Evolutionary conservation across 1,284 basidiomycete species (phyloP).

Genomic region (Phlebopus sp.): DNA sequence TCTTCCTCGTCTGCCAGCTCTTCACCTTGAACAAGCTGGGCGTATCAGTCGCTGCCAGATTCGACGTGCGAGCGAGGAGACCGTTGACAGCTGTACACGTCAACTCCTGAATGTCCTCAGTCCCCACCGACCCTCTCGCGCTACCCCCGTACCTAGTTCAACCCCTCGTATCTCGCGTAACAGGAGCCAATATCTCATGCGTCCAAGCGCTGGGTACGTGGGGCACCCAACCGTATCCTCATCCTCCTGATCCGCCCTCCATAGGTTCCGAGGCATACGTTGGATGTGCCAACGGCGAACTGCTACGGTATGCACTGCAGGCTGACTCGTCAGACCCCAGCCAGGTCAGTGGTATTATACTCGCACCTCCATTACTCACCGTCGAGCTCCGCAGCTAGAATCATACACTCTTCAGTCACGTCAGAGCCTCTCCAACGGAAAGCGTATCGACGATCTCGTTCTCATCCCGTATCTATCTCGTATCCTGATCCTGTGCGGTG

Average conservation of each 20-base stretch:
- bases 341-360: slow-evolving; percentile 38
- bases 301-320: slow-evolving; percentile 65
- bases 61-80: neutral
- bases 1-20: neutral
- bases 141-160: slow-evolving; percentile 63
- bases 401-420: slow-evolving; percentile 67
- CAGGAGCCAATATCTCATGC: slow-evolving; percentile 32
- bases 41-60: neutral
- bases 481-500: slow-evolving; percentile 71
- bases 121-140: slow-evolving; percentile 30
- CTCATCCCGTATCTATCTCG: slow-evolving; percentile 73
- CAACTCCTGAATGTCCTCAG: slow-evolving; percentile 18
- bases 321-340: slow-evolving; percentile 42
- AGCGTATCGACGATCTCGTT: slow-evolving; percentile 74
- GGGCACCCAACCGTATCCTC: slow-evolving; percentile 25
- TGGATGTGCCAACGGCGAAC: slow-evolving; percentile 70
- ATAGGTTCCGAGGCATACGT: slow-evolving; percentile 75
- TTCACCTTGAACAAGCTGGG: neutral
- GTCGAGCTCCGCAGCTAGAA: slow-evolving; percentile 43
- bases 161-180: slow-evolving; percentile 44
- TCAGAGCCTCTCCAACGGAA: slow-evolving; percentile 58
- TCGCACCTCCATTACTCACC: neutral
- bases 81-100: slow-evolving; percentile 7
- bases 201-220: slow-evolving; percentile 49
- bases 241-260: neutral